Percentiles rank a stretch among this genome's conserved stretches.
Conservation (phyloP, 2,329 filamentous ascomycete species). For the Dothideomycetes sp. region DNA sequence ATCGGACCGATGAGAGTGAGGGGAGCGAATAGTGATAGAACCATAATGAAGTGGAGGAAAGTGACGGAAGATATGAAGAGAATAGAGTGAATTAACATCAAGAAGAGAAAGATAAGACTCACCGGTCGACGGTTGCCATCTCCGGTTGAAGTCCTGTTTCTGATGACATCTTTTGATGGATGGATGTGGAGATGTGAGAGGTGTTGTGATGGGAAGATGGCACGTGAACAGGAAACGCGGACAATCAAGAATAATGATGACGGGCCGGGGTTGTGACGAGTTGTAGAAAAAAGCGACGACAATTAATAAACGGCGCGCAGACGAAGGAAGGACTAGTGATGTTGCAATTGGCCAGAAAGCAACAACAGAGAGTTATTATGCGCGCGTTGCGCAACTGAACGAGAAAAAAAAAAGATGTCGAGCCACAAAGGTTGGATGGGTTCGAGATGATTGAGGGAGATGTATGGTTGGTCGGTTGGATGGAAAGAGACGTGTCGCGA, state of each 20-base stretch:
- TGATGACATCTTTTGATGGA: slow-evolving; percentile 7
- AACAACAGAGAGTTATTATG: slow-evolving; percentile 6
- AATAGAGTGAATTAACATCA: slow-evolving; percentile 10
- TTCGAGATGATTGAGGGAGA: too few species aligned
- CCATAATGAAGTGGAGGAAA: slow-evolving; percentile 12
- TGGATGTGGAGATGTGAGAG: slow-evolving; percentile 1
- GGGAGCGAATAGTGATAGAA: slow-evolving; percentile 3
- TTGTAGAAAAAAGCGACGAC: not conserved
- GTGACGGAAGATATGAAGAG: slow-evolving; percentile 6
- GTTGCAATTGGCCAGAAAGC: not conserved
- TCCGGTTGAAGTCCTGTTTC: slow-evolving; percentile 13
- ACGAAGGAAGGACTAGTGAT: slow-evolving; percentile 8
- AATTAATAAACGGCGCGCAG: slow-evolving; percentile 6
- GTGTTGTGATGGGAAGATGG: slow-evolving; percentile 5
- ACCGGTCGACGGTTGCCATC: slow-evolving; percentile 46
- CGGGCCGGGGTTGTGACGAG: not conserved
- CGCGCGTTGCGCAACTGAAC: slow-evolving; percentile 10
- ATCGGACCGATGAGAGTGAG: not conserved
- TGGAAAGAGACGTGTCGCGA: slow-evolving; percentile 9
- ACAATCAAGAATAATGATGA: slow-evolving; percentile 6
- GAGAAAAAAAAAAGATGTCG: slow-evolving; percentile 4
- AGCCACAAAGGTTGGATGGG: slow-evolving; percentile 2
- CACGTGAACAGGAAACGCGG: slow-evolving; percentile 9
- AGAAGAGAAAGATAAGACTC: slow-evolving; percentile 35
- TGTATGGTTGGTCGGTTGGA: not conserved